These are phyloP conservation scores for Saxispiralis lemnorum DNA, from an alignment of 495 filamentous ascomycete genomes.

Conservation along the genomic window DNA sequence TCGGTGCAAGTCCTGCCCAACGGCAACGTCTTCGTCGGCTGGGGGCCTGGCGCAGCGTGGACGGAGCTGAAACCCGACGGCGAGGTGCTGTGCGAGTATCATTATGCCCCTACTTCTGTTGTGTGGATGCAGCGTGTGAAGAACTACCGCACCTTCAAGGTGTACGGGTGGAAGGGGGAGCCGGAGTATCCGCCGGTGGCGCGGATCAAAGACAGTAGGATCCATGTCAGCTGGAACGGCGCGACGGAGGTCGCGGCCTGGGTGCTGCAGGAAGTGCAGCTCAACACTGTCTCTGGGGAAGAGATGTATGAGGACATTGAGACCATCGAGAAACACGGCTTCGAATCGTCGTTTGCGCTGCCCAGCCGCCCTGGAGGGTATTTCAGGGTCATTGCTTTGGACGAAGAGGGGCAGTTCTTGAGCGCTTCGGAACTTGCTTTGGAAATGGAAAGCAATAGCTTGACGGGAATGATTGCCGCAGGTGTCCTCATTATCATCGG, in stretches of 20 bases:
- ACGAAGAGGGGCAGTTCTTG: no score
- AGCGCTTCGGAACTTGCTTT: no score
- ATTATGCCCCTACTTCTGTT: conserved; percentile 5
- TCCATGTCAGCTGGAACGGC: conserved; percentile 13
- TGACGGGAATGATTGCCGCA: no score
- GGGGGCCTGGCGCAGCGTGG: conserved; percentile 38
- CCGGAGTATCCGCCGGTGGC: conserved; percentile 8
- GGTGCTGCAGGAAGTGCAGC: not conserved
- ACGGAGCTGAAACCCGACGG: conserved; percentile 38
- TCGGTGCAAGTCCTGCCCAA: conserved; percentile 40
- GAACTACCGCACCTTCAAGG: conserved; percentile 12
- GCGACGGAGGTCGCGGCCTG: conserved; percentile 8
- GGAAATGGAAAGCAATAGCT: no score
- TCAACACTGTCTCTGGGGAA: not conserved
- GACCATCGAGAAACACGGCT: no score
- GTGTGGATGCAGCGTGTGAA: conserved; percentile 1
- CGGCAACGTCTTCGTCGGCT: conserved; percentile 39
- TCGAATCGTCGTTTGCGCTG: no score
- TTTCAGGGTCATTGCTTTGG: no score
- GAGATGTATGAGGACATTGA: not conserved
- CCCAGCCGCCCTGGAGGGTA: no score
- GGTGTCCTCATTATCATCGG: no score
- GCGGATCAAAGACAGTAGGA: not conserved
- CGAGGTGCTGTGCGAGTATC: conserved; percentile 9
- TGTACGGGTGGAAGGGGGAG: conserved; percentile 6